phyloP scores from a whole-genome alignment of 225 moss, liverwort and hornwort genomes.

The Marchantia paleacea region DNA sequence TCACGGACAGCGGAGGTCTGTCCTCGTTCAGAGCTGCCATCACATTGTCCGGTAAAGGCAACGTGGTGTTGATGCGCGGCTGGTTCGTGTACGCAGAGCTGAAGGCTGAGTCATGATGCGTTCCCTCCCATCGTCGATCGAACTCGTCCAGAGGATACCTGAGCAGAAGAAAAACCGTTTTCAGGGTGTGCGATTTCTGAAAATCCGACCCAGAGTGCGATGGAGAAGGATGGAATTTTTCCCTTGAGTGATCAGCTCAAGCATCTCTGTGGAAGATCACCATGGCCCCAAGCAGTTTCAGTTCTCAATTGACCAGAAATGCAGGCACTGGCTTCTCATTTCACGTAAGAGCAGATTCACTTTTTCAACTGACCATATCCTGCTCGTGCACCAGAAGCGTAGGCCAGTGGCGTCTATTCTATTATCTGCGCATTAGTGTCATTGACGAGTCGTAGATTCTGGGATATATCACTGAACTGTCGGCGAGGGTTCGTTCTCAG shows the following conservation, averaged over 20 bases:
- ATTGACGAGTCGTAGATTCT: neutral
- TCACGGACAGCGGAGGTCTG: slow-evolving; percentile 29
- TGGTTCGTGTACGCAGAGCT: too few species aligned
- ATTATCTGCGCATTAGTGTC: too few species aligned
- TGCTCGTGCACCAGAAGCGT: too few species aligned
- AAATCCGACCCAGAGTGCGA: too few species aligned
- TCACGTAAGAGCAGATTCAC: too few species aligned
- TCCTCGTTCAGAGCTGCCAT: neutral
- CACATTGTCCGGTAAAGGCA: neutral
- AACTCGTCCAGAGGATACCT: slow-evolving; percentile 56
- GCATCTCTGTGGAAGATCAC: neutral
- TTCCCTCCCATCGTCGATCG: slow-evolving; percentile 54
- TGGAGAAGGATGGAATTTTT: too few species aligned
- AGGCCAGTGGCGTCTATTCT: too few species aligned
- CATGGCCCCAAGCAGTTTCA: neutral
- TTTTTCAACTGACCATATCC: too few species aligned
- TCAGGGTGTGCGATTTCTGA: neutral
- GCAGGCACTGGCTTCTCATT: too few species aligned
- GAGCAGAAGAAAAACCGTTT: neutral
- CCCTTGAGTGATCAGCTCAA: neutral
- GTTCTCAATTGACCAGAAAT: neutral
- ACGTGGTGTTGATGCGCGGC: neutral
- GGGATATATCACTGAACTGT: neutral
- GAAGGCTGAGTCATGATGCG: rapidly evolving
- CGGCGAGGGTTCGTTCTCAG: neutral